A percentile compares a stretch with the other conserved stretches of the same genome.
phyloP scores from a whole-genome alignment of 2,329 filamentous ascomycete species.

The Botryotinia globosa region DNA sequence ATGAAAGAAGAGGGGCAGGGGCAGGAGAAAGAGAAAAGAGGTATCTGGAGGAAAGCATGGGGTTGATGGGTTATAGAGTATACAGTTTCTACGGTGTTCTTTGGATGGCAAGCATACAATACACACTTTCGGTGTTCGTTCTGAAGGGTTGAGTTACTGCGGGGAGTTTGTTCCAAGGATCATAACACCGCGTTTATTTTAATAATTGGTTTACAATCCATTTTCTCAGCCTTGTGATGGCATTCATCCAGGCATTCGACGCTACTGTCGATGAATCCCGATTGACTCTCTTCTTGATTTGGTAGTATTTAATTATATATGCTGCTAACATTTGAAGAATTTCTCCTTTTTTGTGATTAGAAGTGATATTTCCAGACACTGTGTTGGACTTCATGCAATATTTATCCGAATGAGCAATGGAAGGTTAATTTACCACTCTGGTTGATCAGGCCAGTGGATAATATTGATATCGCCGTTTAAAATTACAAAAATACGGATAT shows the following conservation, averaged over 20 bases:
- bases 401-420: neutral
- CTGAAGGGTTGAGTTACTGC: neutral
- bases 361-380: neutral
- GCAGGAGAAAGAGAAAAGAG: neutral
- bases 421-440: neutral
- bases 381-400: rapidly evolving
- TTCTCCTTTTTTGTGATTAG: neutral
- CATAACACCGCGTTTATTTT: neutral
- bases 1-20: neutral
- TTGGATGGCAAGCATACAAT: neutral
- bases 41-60: neutral
- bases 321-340: neutral
- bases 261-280: neutral
- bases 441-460: neutral
- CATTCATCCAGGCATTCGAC: neutral
- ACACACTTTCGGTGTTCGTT: neutral
- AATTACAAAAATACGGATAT: neutral
- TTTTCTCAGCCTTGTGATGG: no score
- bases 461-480: neutral
- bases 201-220: neutral
- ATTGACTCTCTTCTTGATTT: neutral
- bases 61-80: neutral
- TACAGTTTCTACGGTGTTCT: neutral
- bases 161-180: neutral
- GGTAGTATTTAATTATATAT: neutral